Percentiles rank a stretch among this genome's conserved stretches.
Conservation (phyloP, 1,139 yeast genomes). For the Oligophagozyma castellii region DNA sequence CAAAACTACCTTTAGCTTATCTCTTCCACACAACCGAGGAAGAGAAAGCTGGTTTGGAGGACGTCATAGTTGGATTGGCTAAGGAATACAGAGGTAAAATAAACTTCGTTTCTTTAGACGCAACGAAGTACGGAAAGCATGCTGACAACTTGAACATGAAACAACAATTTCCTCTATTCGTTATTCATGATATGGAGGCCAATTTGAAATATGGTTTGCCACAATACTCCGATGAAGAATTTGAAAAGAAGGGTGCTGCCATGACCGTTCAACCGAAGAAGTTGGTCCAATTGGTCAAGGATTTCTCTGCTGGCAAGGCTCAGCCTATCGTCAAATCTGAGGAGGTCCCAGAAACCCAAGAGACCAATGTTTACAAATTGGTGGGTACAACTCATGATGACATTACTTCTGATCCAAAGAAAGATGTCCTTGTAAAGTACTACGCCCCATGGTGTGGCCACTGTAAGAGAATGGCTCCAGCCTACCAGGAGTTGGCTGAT, state of each 20-base stretch:
- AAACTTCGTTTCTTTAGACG: conserved; percentile 83
- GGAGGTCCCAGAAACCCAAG: conserved; percentile 70
- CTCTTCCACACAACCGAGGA: conserved; percentile 65
- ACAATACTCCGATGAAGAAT: conserved; percentile 29
- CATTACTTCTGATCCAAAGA: conserved; percentile 49
- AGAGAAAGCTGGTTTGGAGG: conserved; percentile 44
- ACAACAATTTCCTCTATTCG: conserved; percentile 82
- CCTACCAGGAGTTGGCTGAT: conserved; percentile 74
- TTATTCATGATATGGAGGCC: conserved; percentile 55
- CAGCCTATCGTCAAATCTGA: conserved; percentile 75
- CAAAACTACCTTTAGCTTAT: conserved; percentile 73
- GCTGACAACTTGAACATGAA: conserved; percentile 80
- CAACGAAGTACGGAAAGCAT: conserved; percentile 69
- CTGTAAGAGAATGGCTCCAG: conserved; percentile 92
- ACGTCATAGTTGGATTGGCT: conserved; percentile 47
- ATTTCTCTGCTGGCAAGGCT: conserved; percentile 50
- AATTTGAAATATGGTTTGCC: conserved; percentile 69
- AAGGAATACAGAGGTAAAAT: conserved; percentile 66
- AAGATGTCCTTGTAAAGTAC: conserved; percentile 86
- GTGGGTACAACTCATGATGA: conserved; percentile 78
- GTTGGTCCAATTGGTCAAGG: conserved; percentile 48
- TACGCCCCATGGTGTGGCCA: conserved; percentile 99
- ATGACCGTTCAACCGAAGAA: conserved; percentile 28
- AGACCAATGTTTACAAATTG: conserved; percentile 58
- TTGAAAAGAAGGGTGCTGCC: conserved; percentile 11